phyloP scores from a whole-genome alignment of 345 rosid genomes.

The Sisymbrium irio region DNA sequence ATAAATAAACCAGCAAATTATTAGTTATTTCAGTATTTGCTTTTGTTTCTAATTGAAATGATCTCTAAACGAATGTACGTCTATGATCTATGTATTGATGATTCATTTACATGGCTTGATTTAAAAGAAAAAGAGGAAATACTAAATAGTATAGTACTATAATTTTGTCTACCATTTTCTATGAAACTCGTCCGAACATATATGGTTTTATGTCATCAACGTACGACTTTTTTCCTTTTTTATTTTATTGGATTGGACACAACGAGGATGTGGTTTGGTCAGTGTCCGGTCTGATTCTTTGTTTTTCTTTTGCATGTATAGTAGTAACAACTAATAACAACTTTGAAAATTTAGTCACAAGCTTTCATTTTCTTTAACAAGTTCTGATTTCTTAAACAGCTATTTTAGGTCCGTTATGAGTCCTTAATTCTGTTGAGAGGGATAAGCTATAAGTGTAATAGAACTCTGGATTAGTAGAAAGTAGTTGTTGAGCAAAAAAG shows the following conservation, averaged over 20 bases:
- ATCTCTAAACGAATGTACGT: not conserved
- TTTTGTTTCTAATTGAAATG: not conserved
- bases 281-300: constrained; percentile 6
- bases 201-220: constrained; percentile 19
- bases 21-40: not conserved
- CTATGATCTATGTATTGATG: not conserved
- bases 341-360: not conserved
- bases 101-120: not conserved
- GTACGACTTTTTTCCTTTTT: not conserved
- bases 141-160: constrained; percentile 11
- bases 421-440: not conserved
- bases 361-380: not conserved
- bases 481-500: not conserved
- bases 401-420: not conserved
- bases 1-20: not conserved
- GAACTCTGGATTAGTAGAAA: not conserved
- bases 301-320: not conserved
- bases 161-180: constrained; percentile 19
- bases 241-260: constrained; percentile 32
- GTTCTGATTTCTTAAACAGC: not conserved
- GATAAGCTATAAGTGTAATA: not conserved
- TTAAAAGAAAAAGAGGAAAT: not conserved
- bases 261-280: constrained; percentile 27
- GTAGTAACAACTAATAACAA: not conserved
- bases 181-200: constrained; percentile 22